Evolutionary conservation across 352 stramenopile genomes (phyloP).

Genomic region (Phytophthora constricta): DNA sequence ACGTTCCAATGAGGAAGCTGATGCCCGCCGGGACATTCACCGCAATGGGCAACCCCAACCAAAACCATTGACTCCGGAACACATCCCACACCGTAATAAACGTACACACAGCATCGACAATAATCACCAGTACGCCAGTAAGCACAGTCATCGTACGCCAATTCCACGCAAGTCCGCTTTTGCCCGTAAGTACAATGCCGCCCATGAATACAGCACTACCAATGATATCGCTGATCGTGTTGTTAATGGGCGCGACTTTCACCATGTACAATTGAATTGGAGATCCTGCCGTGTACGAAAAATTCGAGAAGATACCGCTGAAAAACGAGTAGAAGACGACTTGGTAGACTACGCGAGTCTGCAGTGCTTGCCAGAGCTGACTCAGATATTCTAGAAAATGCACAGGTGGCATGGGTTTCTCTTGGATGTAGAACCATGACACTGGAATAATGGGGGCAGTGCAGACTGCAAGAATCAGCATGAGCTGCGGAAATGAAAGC

Average conservation of each 20-base stretch:
- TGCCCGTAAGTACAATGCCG: conserved; percentile 22
- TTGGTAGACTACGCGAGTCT: conserved; percentile 38
- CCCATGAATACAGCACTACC: conserved; percentile 17
- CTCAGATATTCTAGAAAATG: conserved; percentile 20
- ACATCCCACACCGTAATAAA: conserved; percentile 34
- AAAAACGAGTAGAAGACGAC: conserved; percentile 36
- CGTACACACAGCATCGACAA: conserved; percentile 7
- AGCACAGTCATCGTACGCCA: conserved; percentile 28
- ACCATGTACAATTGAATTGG: conserved; percentile 27
- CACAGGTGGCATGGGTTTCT: neutral
- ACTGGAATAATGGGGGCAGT: conserved; percentile 15
- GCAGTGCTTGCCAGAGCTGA: conserved; percentile 21
- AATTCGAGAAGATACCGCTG: conserved; percentile 23
- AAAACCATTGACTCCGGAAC: conserved; percentile 31
- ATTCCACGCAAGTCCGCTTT: conserved; percentile 27
- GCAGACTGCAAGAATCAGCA: conserved; percentile 33
- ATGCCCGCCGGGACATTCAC: conserved; percentile 28
- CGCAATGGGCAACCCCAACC: conserved; percentile 27
- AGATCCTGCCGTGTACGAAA: conserved; percentile 19
- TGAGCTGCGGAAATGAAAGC: conserved; percentile 47
- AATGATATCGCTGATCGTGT: conserved; percentile 22
- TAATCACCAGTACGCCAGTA: conserved; percentile 11
- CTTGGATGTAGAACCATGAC: conserved; percentile 32
- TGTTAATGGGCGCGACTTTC: conserved; percentile 22
- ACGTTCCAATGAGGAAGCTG: conserved; percentile 27